Conservation (phyloP, 1,284 basidiomycete species). For the Schizopora paradoxa region DNA sequence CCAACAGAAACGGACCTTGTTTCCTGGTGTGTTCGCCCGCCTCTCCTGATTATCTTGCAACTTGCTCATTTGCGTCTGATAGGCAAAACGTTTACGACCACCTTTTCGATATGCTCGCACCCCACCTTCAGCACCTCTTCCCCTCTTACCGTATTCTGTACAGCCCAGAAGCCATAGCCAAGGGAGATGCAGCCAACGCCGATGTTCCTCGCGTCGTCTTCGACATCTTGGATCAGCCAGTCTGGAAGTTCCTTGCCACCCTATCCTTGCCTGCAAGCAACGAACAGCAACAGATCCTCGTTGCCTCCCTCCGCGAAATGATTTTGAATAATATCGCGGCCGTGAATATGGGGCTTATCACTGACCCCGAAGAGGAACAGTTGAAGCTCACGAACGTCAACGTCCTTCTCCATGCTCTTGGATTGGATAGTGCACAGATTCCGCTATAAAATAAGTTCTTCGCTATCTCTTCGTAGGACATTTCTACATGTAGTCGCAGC, state of each 20-base stretch:
- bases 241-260: slow-evolving; percentile 89
- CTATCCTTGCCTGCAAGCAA: slow-evolving; percentile 81
- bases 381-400: slow-evolving; percentile 79
- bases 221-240: slow-evolving; percentile 83
- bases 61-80: background rate
- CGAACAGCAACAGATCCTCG: slow-evolving; percentile 86
- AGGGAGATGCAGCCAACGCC: slow-evolving; percentile 24
- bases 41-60: slow-evolving; percentile 15
- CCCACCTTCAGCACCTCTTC: slow-evolving; percentile 79
- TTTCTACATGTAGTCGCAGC: slow-evolving; percentile 21
- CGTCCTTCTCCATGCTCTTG: slow-evolving; percentile 79
- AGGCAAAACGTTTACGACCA: slow-evolving; percentile 84
- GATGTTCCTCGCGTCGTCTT: slow-evolving; percentile 33
- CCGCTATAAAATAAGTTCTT: slow-evolving; percentile 38
- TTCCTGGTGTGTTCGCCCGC: slow-evolving; percentile 65
- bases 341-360: slow-evolving; percentile 69
- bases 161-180: slow-evolving; percentile 27
- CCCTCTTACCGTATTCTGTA: slow-evolving; percentile 74
- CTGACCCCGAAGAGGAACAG: slow-evolving; percentile 62
- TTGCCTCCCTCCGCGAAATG: slow-evolving; percentile 86
- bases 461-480: slow-evolving; percentile 15
- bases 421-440: slow-evolving; percentile 80
- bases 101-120: slow-evolving; percentile 74
- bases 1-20: slow-evolving; percentile 72
- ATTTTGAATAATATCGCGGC: slow-evolving; percentile 82